These are phyloP conservation scores for Fomitiporia mediterranea DNA, from an alignment of 1,284 basidiomycete species.

Conservation along the genomic window DNA sequence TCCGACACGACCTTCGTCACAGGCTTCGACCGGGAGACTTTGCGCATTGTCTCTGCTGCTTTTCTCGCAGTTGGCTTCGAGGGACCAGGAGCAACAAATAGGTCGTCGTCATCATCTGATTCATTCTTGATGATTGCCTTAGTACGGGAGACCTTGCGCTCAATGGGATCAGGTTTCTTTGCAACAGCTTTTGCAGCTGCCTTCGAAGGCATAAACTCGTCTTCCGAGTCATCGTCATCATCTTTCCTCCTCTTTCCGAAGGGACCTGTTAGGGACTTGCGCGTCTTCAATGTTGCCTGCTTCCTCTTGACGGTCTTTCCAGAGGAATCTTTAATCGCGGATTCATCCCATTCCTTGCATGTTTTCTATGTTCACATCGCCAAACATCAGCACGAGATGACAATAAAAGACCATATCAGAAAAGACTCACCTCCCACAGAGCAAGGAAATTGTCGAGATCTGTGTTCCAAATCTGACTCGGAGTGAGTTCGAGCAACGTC, in stretches of 20 bases:
- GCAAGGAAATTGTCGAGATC: conserved; percentile 84
- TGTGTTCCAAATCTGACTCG: conserved; percentile 85
- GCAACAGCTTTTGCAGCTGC: conserved; percentile 41
- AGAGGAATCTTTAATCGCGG: conserved; percentile 47
- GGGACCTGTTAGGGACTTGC: conserved; percentile 57
- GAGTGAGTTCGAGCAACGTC: conserved; percentile 71
- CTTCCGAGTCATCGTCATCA: conserved; percentile 55
- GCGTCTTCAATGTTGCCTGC: conserved; percentile 68
- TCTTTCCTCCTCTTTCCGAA: conserved; percentile 43
- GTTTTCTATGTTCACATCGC: conserved; percentile 40
- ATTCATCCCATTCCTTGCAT: conserved; percentile 57
- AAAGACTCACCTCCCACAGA: conserved; percentile 73
- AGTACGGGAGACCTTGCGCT: conserved; percentile 20
- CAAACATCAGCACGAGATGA: conserved; percentile 2
- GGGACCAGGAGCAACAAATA: conserved; percentile 15
- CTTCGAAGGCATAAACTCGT: conserved; percentile 75
- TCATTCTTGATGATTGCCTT: conserved; percentile 20
- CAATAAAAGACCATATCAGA: background rate
- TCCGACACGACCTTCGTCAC: conserved; percentile 41
- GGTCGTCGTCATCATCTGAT: conserved; percentile 29
- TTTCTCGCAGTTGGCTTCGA: conserved; percentile 13
- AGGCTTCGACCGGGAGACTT: conserved; percentile 6
- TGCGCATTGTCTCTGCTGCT: conserved; percentile 18
- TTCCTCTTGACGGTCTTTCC: conserved; percentile 71
- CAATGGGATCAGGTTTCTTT: conserved; percentile 26